Evolutionary conservation across 2,329 filamentous ascomycete genomes (phyloP).

Genomic region (Pseudogymnoascus sp.): DNA sequence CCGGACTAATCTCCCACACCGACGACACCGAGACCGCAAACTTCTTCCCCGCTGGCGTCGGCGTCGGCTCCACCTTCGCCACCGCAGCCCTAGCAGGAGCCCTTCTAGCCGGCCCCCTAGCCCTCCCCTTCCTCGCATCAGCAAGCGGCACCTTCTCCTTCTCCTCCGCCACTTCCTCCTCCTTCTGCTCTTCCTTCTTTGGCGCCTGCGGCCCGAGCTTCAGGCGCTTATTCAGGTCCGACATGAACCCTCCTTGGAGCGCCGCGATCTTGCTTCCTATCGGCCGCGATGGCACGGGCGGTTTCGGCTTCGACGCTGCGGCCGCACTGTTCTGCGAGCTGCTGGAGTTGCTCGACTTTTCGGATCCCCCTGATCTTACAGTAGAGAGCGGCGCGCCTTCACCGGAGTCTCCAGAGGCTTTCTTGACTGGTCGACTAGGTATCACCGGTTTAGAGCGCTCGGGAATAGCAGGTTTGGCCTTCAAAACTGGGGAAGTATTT

Average conservation of each 20-base stretch:
- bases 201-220: constrained; percentile 75
- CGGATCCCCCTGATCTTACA: constrained; percentile 24
- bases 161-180: constrained; percentile 49
- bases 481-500: constrained; percentile 23
- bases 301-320: constrained; percentile 63
- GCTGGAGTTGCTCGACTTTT: constrained; percentile 24
- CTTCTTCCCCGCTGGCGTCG: constrained; percentile 20
- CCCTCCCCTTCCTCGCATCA: constrained; percentile 85
- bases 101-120: constrained; percentile 76
- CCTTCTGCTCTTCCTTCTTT: constrained; percentile 62
- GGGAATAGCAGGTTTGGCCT: constrained; percentile 25
- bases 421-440: constrained; percentile 53
- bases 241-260: constrained; percentile 86
- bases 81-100: constrained; percentile 47
- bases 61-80: constrained; percentile 30
- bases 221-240: constrained; percentile 82
- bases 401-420: constrained; percentile 34
- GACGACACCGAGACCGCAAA: constrained; percentile 32
- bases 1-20: constrained; percentile 46
- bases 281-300: constrained; percentile 71
- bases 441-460: constrained; percentile 37
- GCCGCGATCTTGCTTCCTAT: constrained; percentile 82
- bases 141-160: constrained; percentile 70
- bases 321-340: constrained; percentile 36
- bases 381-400: constrained; percentile 25